These are phyloP conservation scores for Fusarium lateritium DNA, from an alignment of 2,329 filamentous ascomycete genomes.

Conservation along the genomic window DNA sequence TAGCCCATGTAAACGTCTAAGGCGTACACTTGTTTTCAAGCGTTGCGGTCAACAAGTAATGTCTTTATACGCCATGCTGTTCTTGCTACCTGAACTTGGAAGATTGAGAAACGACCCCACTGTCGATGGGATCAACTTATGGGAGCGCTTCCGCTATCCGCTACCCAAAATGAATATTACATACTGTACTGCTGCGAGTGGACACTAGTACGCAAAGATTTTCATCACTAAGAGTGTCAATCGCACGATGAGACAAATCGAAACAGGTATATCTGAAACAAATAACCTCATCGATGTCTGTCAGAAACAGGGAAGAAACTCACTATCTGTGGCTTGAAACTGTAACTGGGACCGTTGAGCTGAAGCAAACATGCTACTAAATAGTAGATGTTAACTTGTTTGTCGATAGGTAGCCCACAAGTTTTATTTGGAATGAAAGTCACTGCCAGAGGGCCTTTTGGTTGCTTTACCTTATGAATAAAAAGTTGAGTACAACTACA, in stretches of 20 bases:
- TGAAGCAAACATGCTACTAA: background rate
- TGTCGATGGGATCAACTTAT: background rate
- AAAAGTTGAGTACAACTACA: background rate
- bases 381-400: no score
- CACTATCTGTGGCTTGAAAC: no score
- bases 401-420: no score
- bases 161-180: constrained; percentile 5
- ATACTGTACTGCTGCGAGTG: background rate
- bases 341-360: no score
- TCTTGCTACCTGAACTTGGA: background rate
- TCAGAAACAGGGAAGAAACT: background rate
- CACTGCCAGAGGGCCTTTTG: no score
- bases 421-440: no score
- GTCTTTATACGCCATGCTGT: background rate
- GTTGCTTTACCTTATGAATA: no score
- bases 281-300: background rate
- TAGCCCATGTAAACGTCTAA: background rate
- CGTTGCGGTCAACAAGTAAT: background rate
- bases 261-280: constrained; percentile 20
- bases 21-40: background rate
- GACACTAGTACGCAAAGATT: constrained; percentile 17
- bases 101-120: background rate
- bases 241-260: constrained; percentile 7
- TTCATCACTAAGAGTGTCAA: constrained; percentile 3
- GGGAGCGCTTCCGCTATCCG: constrained; percentile 1